These are phyloP conservation scores for Rhodotorula sp. DNA, from an alignment of 1,284 basidiomycete genomes.

Conservation along the genomic window DNA sequence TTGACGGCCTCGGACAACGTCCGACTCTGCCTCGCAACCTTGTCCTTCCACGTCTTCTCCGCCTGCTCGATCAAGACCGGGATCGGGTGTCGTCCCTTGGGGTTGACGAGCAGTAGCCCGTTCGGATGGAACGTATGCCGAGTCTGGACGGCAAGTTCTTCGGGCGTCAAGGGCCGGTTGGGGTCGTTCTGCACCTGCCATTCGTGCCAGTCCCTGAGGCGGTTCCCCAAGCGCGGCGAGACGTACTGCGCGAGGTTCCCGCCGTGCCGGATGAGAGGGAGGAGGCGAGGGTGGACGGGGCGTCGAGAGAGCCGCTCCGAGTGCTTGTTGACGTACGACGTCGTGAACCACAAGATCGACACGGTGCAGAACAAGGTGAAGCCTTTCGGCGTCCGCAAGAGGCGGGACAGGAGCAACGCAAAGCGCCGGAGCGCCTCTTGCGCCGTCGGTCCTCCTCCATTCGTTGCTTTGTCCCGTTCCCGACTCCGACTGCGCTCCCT, in stretches of 20 bases:
- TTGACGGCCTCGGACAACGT: slow-evolving; percentile 69
- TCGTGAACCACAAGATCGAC: slow-evolving; percentile 15
- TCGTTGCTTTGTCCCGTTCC: not conserved
- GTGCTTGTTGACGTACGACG: slow-evolving; percentile 13
- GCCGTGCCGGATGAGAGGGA: slow-evolving; percentile 35
- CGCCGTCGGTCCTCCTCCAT: not conserved
- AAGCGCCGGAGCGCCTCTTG: slow-evolving; percentile 7
- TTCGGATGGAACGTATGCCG: slow-evolving; percentile 40
- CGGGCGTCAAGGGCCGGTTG: slow-evolving; percentile 32
- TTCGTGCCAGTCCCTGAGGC: slow-evolving; percentile 38
- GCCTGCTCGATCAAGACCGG: slow-evolving; percentile 71
- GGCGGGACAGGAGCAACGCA: slow-evolving; percentile 10
- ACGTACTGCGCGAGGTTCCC: slow-evolving; percentile 31
- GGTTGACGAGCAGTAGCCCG: slow-evolving; percentile 39
- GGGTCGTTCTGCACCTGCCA: slow-evolving; percentile 29
- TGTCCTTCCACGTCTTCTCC: slow-evolving; percentile 63
- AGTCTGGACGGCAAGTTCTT: slow-evolving; percentile 28
- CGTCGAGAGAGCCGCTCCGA: slow-evolving; percentile 20
- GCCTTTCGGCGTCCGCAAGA: slow-evolving; percentile 14
- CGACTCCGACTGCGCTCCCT: not conserved
- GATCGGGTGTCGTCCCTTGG: slow-evolving; percentile 44
- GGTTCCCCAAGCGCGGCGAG: slow-evolving; percentile 29
- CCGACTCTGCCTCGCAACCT: slow-evolving; percentile 70
- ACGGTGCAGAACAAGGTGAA: slow-evolving; percentile 6
- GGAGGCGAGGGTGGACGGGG: slow-evolving; percentile 30